Base-by-base conservation (phyloP, 1,139 yeast genomes). In the Saccharomycopsis crataegensis region DNA sequence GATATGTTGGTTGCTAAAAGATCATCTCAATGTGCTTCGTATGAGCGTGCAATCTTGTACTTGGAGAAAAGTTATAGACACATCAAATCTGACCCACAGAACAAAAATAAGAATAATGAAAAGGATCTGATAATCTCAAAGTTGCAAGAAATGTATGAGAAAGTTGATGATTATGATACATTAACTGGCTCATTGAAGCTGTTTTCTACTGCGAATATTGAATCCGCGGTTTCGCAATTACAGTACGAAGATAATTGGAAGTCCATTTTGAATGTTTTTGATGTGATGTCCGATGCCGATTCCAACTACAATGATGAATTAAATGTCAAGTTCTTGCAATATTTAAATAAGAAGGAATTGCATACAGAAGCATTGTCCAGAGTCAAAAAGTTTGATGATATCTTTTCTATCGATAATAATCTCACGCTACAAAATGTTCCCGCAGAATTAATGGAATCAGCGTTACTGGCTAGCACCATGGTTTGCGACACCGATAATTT, bases 161-260 rank as follows among this genome's bases (percentile, higher is more conserved):
- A 79, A 57, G 80, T 93, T 54, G 91, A 90, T 62, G 99, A 94
- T 65, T 78, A 85, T 47, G 99, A 94, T 70, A 83, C 96, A 0
- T 74, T 94, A 46, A 93, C 88, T 65, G 99, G 99, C 17, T 80
- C 89, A 3, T 70, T 93, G 51, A 82, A 88, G 57, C 77, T 78
- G 59, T 86, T 89, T 61, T 81, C 96, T 0, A 77, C 85, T 0
- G 80, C 81, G 49, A 80, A 82, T 58, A 71, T 90, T 52, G 76
- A 78, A 17, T 90, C 88, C 56, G 88, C 88, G 64, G 76, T 91
- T 41, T 72, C 82, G 6, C 87, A 89, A 54, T 82, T 91, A 58
- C 95, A 89, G 61, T 90, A 86, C 60, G 85, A 88, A 55, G 93
- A 89, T 49, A 83, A 83, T 62, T 89, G 97, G 96, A 78, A 82